Base-by-base conservation (phyloP, 169 alveolate species). In the Eimeria maxima region DNA sequence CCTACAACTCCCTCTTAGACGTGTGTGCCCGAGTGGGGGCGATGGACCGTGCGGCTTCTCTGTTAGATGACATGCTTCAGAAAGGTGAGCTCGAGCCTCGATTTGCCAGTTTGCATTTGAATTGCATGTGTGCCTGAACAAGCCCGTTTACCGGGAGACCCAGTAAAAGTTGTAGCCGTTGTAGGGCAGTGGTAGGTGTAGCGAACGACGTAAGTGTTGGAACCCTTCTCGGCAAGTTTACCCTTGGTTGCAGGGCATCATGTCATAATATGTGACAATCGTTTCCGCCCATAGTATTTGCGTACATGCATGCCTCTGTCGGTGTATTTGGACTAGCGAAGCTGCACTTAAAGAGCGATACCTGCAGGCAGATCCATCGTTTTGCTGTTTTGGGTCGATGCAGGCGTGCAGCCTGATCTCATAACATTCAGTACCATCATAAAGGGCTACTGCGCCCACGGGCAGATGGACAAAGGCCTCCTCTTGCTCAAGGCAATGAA, bases 1-100 rank as follows among this genome's bases (percentile, higher is more conserved):
- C 99, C 69, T 99, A 97, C 97, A 99, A 99, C 97, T 98, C 99
- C 38, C 90, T 99, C 65, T 98, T 99, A n/a, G 99, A 99, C 95
- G 99, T 99, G 24, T 99, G 99, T 96, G 99, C 99, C 0, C 97
- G 99, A 47, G 98, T 98, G 88, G 98, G 98, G 67, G 98, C 98
- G 53, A 97, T 99, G 98, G 93, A 96, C 90, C 95, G 97, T 81
- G 99, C 99, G 18, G 97, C 97, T 33, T 83, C 97, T 13, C 90
- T 98, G 57, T 98, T 98, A 50, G 97, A 96, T 88, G 99, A 98
- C 95, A 98, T 98, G 99, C 96, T 94, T 29, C 90, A 94, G 53
- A 80, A 91, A 87, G 90, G 96, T 67, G 92, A 96, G 94, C 33
- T 47, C 45, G 92, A 96, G 95, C 53, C 22, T 6, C 93, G 81